Base-by-base conservation (phyloP, 2,329 filamentous ascomycete genomes). In the Fusarium sp. region DNA sequence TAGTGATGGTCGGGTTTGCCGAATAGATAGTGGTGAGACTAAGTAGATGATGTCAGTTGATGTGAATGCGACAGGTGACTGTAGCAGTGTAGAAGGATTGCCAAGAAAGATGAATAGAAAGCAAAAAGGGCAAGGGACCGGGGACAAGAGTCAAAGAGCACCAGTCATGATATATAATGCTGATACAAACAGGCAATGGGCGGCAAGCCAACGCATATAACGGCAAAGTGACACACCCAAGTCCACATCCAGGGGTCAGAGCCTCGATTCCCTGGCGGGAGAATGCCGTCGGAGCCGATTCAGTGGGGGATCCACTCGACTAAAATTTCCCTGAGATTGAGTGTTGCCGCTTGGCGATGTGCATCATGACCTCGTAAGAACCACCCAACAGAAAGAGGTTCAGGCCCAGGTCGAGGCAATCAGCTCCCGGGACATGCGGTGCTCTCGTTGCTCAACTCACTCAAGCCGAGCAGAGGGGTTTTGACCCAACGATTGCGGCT, bases 321-420 rank as follows among this genome's bases (percentile, higher is more conserved):
- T 79, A 75, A 73, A 78, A 75, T 79, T 79, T 75, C 74, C 76
- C 68, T 76, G 64, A 74, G 76, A 77, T 78, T 77, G 76, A 77
- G 72, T 77, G 69, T 78, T 78, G 78, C 80, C 79, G 77, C 80
- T 81, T 80, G 80, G 79, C 79, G 72, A 80, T 77, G 67, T 78
- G 73, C 74, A 80, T 77, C 69, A 77, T 76, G 72, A 73, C 72
- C 71, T 73, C 62, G 68, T 61, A 69, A 57, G 69, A 70, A 72
- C 66, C 72, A 65, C 72, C 58, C 54, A 65, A 40, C 56, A 65
- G 56, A 22, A 37, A 37, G 35, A 25, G 12, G 40, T 20, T 43
- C 43, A 17, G 8, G 22, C 20, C 20, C 40, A 47, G 14, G 22
- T 14, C 61, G 56, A 66, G 37, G 57, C 61, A 63, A 66, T 72